Evolutionary conservation across 176 grass and related monocot species (phyloP).

Genomic region (Stipa capillata): DNA sequence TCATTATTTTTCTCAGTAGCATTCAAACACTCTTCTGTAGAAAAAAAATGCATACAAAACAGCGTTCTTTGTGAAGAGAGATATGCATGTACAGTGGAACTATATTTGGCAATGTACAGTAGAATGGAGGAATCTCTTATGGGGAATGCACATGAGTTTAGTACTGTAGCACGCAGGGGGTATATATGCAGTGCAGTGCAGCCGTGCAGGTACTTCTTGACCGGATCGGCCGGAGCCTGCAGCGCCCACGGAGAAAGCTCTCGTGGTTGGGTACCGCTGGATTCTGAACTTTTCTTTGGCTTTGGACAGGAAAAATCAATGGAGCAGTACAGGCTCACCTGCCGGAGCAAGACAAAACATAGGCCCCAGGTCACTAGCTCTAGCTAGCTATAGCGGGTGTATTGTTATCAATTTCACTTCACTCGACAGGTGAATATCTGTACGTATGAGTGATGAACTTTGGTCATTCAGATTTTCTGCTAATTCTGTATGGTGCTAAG

Average conservation of each 20-base stretch:
- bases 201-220: slow-evolving; percentile 4
- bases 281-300: neutral
- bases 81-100: slow-evolving; percentile 17
- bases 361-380: neutral
- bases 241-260: slow-evolving; percentile 3
- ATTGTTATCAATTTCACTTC: neutral
- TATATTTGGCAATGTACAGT: slow-evolving; percentile 39
- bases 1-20: neutral
- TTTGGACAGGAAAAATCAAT: neutral
- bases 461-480: neutral
- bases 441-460: neutral
- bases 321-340: neutral
- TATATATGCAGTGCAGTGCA: neutral
- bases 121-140: slow-evolving; percentile 45
- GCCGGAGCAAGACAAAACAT: neutral
- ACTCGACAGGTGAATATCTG: neutral
- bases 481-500: neutral
- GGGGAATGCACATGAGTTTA: slow-evolving; percentile 37
- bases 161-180: slow-evolving; percentile 1
- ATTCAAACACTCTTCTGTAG: too few species aligned
- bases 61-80: neutral
- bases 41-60: too few species aligned
- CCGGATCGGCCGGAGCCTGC: slow-evolving; percentile 9
- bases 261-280: slow-evolving; percentile 2
- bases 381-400: neutral